Evolutionary conservation across 129 eudicot genomes (phyloP).

Genomic region (Artemisia argyi): DNA sequence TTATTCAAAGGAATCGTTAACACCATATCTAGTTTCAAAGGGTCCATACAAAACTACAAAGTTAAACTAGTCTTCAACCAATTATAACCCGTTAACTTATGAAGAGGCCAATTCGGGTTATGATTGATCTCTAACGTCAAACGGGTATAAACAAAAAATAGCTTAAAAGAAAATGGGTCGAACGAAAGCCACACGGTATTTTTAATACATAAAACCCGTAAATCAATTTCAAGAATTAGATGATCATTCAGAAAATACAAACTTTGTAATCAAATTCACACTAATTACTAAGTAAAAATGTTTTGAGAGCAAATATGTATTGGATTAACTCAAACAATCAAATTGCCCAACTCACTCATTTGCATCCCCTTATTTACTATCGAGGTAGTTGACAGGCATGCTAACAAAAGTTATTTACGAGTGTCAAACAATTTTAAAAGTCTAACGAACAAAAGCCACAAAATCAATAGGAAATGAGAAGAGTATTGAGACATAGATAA

Average conservation of each 20-base stretch:
- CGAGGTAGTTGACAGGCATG: slow-evolving; percentile 12
- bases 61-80: neutral
- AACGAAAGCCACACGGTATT: neutral
- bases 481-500: slow-evolving; percentile 5
- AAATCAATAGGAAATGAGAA: slow-evolving; percentile 1
- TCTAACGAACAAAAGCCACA: neutral
- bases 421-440: slow-evolving; percentile 6
- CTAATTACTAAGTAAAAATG: neutral
- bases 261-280: neutral
- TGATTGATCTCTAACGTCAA: neutral
- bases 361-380: neutral
- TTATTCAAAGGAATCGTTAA: slow-evolving; percentile 19
- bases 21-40: slow-evolving; percentile 6
- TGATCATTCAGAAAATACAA: neutral
- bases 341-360: neutral
- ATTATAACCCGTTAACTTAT: neutral
- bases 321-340: neutral
- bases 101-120: neutral
- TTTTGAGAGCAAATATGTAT: no score
- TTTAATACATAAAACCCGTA: neutral
- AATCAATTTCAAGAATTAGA: neutral
- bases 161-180: neutral
- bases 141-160: neutral
- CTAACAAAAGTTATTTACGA: neutral
- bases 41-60: neutral